phyloP scores from a whole-genome alignment of 768 basidiomycete genomes.

The Mycena polygramma region DNA sequence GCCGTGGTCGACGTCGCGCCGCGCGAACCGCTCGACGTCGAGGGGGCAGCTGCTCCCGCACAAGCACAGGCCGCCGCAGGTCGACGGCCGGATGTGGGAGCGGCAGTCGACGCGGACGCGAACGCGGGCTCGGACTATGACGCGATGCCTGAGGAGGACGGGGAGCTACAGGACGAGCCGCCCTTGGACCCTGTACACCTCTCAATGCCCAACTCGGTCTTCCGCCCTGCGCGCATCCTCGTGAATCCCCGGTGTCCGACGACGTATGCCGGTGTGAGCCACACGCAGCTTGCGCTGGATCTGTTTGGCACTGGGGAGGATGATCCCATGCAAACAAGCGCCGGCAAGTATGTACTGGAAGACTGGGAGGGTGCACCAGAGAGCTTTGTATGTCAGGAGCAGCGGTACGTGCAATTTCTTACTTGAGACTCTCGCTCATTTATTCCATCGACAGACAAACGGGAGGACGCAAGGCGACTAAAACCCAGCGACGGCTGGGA shows the following conservation, averaged over 20 bases:
- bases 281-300: constrained; percentile 95
- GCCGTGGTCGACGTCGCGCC: constrained; percentile 53
- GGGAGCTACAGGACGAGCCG: constrained; percentile 54
- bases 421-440: constrained; percentile 18
- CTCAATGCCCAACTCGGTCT: constrained; percentile 89
- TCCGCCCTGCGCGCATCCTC: constrained; percentile 90
- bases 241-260: constrained; percentile 98
- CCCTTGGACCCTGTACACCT: constrained; percentile 55
- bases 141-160: constrained; percentile 79
- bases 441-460: constrained; percentile 68
- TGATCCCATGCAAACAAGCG: constrained; percentile 62
- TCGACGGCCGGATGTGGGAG: constrained; percentile 39
- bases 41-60: constrained; percentile 45
- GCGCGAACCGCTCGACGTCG: constrained; percentile 41
- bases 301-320: constrained; percentile 85
- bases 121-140: constrained; percentile 92
- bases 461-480: constrained; percentile 89
- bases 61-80: constrained; percentile 40
- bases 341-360: constrained; percentile 86
- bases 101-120: constrained; percentile 72
- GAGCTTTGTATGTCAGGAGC: constrained; percentile 98
- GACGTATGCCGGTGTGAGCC: constrained; percentile 97
- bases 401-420: constrained; percentile 63
- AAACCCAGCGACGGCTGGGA: constrained; percentile 86
- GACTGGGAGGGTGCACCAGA: constrained; percentile 98